Conservation (phyloP, 2,329 filamentous ascomycete species). For the Calonectria henricotiae region DNA sequence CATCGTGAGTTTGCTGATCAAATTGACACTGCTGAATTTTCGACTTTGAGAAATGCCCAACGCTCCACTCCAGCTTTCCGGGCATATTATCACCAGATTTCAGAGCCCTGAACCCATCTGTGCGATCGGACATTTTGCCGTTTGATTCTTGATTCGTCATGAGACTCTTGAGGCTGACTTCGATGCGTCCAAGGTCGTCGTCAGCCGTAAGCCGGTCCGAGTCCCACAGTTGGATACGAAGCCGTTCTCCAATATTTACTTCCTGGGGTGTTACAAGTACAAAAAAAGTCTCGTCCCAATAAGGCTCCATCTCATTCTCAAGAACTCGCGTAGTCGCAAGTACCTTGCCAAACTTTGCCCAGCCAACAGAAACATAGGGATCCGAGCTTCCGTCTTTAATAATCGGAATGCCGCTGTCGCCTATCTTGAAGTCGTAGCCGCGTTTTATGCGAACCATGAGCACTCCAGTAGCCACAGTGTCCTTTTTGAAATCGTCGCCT, state of each 20-base stretch:
- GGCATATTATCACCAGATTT: conserved; percentile 79
- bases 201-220: conserved; percentile 82
- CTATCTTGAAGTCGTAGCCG: conserved; percentile 81
- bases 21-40: conserved; percentile 76
- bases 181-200: conserved; percentile 82
- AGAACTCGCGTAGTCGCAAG: conserved; percentile 76
- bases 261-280: conserved; percentile 81
- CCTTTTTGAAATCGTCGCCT: conserved; percentile 85
- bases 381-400: conserved; percentile 76
- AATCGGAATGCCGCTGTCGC: conserved; percentile 75
- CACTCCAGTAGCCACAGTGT: conserved; percentile 77
- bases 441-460: conserved; percentile 78
- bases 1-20: conserved; percentile 73
- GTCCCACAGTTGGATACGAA: conserved; percentile 83
- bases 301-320: conserved; percentile 76
- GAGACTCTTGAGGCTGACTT: conserved; percentile 77
- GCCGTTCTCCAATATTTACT: conserved; percentile 79
- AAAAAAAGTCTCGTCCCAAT: conserved; percentile 80
- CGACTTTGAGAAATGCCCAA: conserved; percentile 81
- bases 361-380: conserved; percentile 80
- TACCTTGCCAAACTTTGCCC: conserved; percentile 83
- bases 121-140: conserved; percentile 74
- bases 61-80: conserved; percentile 78
- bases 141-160: conserved; percentile 74
- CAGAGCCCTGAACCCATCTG: conserved; percentile 77